Conservation (phyloP, 2,329 filamentous ascomycete genomes). For the Verticillium tricorpus region DNA sequence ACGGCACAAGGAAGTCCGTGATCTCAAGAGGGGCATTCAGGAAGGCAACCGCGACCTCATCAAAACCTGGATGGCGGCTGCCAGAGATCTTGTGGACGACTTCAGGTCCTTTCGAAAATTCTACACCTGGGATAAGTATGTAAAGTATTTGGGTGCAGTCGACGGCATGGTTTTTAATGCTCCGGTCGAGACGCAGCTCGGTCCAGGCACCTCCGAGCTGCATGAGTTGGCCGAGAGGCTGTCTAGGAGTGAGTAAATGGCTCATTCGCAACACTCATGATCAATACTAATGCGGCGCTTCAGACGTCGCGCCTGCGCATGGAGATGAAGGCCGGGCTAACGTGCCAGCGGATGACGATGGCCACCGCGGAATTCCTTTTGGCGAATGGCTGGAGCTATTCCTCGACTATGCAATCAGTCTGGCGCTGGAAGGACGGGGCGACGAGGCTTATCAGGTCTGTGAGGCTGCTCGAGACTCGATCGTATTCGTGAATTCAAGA, state of each 20-base stretch:
- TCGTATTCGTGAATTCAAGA: constrained; percentile 71
- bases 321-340: constrained; percentile 13
- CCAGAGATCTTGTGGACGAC: constrained; percentile 56
- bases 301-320: constrained; percentile 26
- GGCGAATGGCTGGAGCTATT: constrained; percentile 86
- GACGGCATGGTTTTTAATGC: constrained; percentile 13
- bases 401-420: constrained; percentile 75
- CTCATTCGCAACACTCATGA: constrained; percentile 19
- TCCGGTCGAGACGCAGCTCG: constrained; percentile 8
- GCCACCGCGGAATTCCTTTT: constrained; percentile 76
- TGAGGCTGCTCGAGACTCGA: constrained; percentile 72
- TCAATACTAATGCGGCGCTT: neutral
- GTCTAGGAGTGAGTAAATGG: constrained; percentile 41
- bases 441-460: constrained; percentile 77
- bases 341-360: constrained; percentile 29
- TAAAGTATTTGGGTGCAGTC: constrained; percentile 47
- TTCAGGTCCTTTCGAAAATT: constrained; percentile 61
- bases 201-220: constrained; percentile 36
- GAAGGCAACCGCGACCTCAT: constrained; percentile 39
- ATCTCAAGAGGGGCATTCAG: constrained; percentile 36
- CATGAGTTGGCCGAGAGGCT: constrained; percentile 53
- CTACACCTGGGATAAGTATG: constrained; percentile 63
- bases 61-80: constrained; percentile 52
- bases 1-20: constrained; percentile 39
- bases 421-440: constrained; percentile 63